Conservation (phyloP, 306 rosid species). For the Begonia loranthoides region DNA sequence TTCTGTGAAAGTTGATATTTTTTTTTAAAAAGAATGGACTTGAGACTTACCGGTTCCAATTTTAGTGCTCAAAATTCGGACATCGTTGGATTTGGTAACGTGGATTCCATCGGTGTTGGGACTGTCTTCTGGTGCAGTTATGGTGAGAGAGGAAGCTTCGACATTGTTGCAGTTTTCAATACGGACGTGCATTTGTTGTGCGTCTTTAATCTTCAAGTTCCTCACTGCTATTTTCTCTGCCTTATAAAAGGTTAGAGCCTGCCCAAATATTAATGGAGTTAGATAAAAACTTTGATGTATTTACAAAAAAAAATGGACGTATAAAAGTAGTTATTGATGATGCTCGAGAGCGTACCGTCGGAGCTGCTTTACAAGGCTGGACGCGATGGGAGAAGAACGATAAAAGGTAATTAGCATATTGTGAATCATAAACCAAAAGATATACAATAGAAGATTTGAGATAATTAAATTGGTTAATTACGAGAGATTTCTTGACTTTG, state of each 20-base stretch:
- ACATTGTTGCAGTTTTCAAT: constrained; percentile 30
- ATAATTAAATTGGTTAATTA: constrained; percentile 12
- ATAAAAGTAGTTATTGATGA: too few species aligned
- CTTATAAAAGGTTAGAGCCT: constrained; percentile 53
- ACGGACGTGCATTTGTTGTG: constrained; percentile 45
- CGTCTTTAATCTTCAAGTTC: constrained; percentile 27
- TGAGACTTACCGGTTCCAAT: constrained; percentile 43
- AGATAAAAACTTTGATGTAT: neutral
- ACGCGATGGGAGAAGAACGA: constrained; percentile 8
- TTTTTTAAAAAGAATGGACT: too few species aligned
- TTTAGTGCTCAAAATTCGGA: constrained; percentile 31
- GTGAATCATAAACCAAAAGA: neutral
- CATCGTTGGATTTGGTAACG: constrained; percentile 29
- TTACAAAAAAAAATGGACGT: neutral
- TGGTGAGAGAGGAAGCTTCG: constrained; percentile 24
- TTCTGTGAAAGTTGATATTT: too few species aligned
- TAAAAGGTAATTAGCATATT: constrained; percentile 4
- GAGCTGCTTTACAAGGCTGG: constrained; percentile 77
- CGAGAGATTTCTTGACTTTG: constrained; percentile 30
- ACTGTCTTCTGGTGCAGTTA: constrained; percentile 43
- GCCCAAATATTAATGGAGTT: constrained; percentile 3
- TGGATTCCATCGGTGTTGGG: constrained; percentile 87
- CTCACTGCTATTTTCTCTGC: constrained; percentile 31
- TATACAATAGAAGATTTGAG: neutral
- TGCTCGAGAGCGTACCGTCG: constrained; percentile 57